Base-by-base conservation (phyloP, 2,329 filamentous ascomycete species). In the Epichloe uncinata region DNA sequence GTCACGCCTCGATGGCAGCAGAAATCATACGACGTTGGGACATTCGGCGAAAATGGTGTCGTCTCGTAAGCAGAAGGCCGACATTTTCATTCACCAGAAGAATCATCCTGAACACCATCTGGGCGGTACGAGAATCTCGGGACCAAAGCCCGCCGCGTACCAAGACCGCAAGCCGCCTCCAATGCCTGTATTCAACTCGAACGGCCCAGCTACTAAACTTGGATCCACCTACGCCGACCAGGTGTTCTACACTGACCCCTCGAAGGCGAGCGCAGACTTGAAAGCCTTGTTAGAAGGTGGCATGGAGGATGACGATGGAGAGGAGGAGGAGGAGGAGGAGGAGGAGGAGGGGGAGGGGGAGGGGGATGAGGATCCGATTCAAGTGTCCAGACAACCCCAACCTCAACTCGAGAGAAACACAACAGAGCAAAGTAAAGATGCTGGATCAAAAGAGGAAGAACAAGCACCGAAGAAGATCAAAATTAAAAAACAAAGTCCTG, bases 251-350 rank as follows among this genome's bases (percentile, higher is more conserved):
- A 80, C 84, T 5, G 85, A 90, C 56, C 79, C 84, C 0, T 71
- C 72, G 51, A 84, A 87, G 62, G 85, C 87, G 11, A 80, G 78
- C 47, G 82, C 82, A 44, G 86, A 91, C 56, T 74, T 93, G 55
- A 93, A 93, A 63, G 85, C 84, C 7, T 66, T 93, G n/a, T 72
- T 93, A 1, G 87, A 91, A 62, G 87, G 85, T 7, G 84, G 84
- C 9, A 81, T 91, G 66, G 85, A 90, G 48, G 84, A 87, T 13
- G 82, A 85, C 0, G 79, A 81, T 0, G 81, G 84, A 12, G 22
- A 45, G 7, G 43, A 35, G 52, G 22, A 45, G 45, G 7, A 41
- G 7, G 22, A 42, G n/a, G 43, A 22, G 52, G 22, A 43, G 45
- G n/a, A n/a, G n/a, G n/a, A n/a, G n/a, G n/a, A n/a, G 7, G 16